Conservation (phyloP, 2,329 filamentous ascomycete genomes). For the Alternaria ethzedia region DNA sequence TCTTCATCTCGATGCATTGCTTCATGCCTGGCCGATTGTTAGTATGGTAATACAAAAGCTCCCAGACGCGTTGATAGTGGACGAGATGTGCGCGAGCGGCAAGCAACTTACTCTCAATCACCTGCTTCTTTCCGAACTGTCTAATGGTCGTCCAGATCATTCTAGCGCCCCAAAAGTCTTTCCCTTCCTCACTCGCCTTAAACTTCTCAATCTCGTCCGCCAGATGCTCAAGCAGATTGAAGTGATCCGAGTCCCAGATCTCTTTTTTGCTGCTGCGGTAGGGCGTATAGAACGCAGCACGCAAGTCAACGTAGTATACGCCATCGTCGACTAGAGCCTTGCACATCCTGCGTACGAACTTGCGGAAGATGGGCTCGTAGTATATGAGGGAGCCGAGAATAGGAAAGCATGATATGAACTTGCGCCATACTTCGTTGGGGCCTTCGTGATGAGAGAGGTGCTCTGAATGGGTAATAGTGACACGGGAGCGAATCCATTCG, state of each 20-base stretch:
- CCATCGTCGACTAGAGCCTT: constrained; percentile 77
- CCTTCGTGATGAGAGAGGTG: constrained; percentile 82
- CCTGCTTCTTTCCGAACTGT: constrained; percentile 64
- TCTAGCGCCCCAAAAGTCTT: constrained; percentile 81
- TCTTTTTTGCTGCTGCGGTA: constrained; percentile 72
- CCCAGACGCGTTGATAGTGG: neutral
- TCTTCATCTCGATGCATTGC: constrained; percentile 81
- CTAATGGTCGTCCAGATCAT: constrained; percentile 86
- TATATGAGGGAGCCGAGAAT: constrained; percentile 77
- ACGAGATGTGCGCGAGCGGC: neutral
- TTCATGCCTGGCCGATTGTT: constrained; percentile 67
- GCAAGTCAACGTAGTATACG: constrained; percentile 82
- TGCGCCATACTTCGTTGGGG: constrained; percentile 81
- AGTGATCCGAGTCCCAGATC: constrained; percentile 69
- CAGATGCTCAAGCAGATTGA: constrained; percentile 73
- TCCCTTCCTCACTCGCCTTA: constrained; percentile 71
- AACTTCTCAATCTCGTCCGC: constrained; percentile 81
- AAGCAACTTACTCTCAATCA: constrained; percentile 65
- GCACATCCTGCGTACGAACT: constrained; percentile 75
- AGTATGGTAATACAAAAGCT: neutral
- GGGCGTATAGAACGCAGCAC: constrained; percentile 74
- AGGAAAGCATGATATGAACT: constrained; percentile 77
- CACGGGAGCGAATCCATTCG: constrained; percentile 76
- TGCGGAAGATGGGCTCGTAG: constrained; percentile 88
- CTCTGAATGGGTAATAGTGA: constrained; percentile 74